Base-by-base conservation (phyloP, 75 land plant genomes). In the Cupressus sempervirens region DNA sequence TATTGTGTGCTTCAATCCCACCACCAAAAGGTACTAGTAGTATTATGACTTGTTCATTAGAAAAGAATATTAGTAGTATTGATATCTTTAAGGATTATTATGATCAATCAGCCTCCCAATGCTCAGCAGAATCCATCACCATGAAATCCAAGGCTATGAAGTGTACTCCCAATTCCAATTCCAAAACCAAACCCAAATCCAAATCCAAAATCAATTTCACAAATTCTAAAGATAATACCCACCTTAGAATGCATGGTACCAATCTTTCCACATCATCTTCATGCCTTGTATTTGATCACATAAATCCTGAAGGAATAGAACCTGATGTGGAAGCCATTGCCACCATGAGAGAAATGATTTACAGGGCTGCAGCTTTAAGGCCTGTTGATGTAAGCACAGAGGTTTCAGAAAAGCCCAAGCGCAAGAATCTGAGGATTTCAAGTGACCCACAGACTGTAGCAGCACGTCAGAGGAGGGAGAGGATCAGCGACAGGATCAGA, bases 321-420 rank as follows among this genome's bases (percentile, higher is more conserved):
- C 90, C 88, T 12, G 92, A 93, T 74, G 58, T 87, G 11, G 92
- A 93, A 73, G 92, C 92, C 38, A 91, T 93, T 40, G 92, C 92
- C 34, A 87, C 86, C 26, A 91, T 93, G 93, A 93, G 89, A 86
- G 95, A 92, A 84, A 93, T 93, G 93, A 91, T 92, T 14, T 93
- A 93, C 84, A 65, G 93, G 32, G 91, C 91, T 1, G 95, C 95
- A 14, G 91, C 93, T 1, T 89, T 92, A 29, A 83, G 91, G 86
- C 95, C 95, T 14, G 91, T 93, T 45, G 88, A 84, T 56, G 76
- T 89, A 14, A 90, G 87, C 1, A 15, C 1, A 43, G 93, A 89
- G 56, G 86, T 72, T n/a, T 82, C 87, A 77, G 92, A 90, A 80
- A 90, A 87, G 87, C 93, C 93, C 11, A 88, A 80, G 86, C 68